Base-by-base conservation (phyloP, 2,329 filamentous ascomycete genomes). In the Aureobasidium sp. region DNA sequence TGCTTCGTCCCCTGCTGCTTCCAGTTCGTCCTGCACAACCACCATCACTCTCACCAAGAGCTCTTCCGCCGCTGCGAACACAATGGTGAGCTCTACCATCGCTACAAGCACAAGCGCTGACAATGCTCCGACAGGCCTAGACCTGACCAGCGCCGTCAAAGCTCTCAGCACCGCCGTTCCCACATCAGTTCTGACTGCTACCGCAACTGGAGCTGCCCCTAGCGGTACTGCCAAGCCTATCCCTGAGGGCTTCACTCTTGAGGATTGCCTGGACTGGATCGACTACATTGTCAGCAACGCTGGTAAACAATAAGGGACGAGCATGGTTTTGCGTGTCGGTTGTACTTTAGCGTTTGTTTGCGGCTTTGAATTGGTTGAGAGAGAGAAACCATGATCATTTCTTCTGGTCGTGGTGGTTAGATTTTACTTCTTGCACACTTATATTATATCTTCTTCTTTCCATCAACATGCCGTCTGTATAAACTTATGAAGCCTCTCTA, bases 251-350 rank as follows among this genome's bases (percentile, higher is more conserved):
- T 59, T 66, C 60, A 67, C 59, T 10, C 57, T 69, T 13, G 41
- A 63, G 47, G 47, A 68, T 32, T 59, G 66, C 50, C 61, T 69
- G 16, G 65, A 65, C 25, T 68, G 67, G 67, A 65, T 68, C 47
- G 50, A 59, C 34, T 67, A 65, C 53, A 34, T 66, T 47, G 54
- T 47, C 8, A 58, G 42, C 41, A 37, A 57, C 21, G 32, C 42
- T 30, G 42, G 42, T 13, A 42, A 47, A 15, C 30, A 47, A 30
- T 37, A 30, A 25, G 9, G 3, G 32, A 29, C 3, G 3, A 30
- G 3, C 4, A 37, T 37, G 21, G n/a, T 7, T 29, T 57, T 10
- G 39, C 10, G 41, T 27, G 39, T 45, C 30, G 41, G 37, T 41
- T 36, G 29, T 21, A n/a, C 21, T 32, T 55, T 29, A 9, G 5